These are phyloP conservation scores for Pseudoturritis turrita DNA, from an alignment of 345 rosid genomes.

Conservation along the genomic window DNA sequence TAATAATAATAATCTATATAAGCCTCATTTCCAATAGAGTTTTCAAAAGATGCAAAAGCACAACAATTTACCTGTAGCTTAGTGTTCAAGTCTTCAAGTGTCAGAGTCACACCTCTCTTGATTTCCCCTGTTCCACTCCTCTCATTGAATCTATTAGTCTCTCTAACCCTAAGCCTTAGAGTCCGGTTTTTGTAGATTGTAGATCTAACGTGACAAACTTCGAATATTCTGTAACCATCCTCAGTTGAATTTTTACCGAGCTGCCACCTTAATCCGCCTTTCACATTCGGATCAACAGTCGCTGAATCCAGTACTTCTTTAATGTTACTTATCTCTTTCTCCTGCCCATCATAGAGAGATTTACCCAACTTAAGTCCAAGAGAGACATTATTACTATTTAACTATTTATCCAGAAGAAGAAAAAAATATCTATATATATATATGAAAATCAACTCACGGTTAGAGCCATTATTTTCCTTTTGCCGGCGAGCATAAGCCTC, in stretches of 20 bases:
- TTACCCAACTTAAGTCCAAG: background rate
- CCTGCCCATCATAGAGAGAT: conserved; percentile 29
- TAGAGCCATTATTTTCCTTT: conserved; percentile 35
- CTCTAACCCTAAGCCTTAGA: conserved; percentile 40
- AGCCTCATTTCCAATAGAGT: background rate
- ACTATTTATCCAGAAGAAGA: background rate
- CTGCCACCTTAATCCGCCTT: conserved; percentile 63
- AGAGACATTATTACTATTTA: background rate
- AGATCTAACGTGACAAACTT: conserved; percentile 40
- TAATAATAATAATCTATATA: background rate
- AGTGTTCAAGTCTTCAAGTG: conserved; percentile 45
- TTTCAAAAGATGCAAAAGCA: background rate
- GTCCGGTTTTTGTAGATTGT: conserved; percentile 33
- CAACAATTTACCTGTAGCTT: conserved; percentile 9
- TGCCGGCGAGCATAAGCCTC: conserved; percentile 51
- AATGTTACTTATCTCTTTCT: conserved; percentile 44
- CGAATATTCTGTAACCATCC: conserved; percentile 41
- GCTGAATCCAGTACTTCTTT: conserved; percentile 39
- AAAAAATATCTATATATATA: background rate
- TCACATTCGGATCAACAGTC: conserved; percentile 43
- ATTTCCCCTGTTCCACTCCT: conserved; percentile 31
- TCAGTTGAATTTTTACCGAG: too few species aligned
- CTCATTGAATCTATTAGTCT: conserved; percentile 48
- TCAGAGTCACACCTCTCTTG: conserved; percentile 33
- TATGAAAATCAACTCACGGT: conserved; percentile 34